These are phyloP conservation scores for Coemansia furcata DNA, from an alignment of 192 early-diverging fungal genomes.

Conservation along the genomic window DNA sequence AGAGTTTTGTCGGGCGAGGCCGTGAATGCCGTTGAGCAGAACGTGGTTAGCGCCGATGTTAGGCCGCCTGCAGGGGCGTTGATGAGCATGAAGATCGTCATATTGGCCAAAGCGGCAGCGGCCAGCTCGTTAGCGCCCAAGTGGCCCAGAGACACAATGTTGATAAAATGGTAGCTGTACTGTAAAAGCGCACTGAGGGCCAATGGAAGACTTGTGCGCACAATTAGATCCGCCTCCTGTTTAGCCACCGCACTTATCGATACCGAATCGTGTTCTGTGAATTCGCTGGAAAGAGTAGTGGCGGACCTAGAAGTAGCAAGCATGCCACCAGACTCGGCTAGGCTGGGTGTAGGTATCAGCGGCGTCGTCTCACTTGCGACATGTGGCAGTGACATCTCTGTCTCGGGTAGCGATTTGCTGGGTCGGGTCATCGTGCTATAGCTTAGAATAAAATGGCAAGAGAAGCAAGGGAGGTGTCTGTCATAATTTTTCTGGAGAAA, in stretches of 20 bases:
- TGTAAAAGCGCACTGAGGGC: conserved; percentile 58
- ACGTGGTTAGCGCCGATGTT: conserved; percentile 70
- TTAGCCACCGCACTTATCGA: conserved; percentile 5
- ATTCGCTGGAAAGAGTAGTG: conserved; percentile 27
- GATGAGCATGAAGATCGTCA: conserved; percentile 67
- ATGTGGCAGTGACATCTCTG: not conserved
- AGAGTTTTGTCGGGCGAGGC: conserved; percentile 61
- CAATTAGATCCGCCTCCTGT: conserved; percentile 10
- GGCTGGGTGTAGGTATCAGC: not conserved
- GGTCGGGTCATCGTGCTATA: not conserved
- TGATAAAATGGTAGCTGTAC: conserved; percentile 61
- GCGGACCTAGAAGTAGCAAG: conserved; percentile 1
- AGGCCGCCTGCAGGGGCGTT: conserved; percentile 67
- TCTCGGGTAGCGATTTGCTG: not conserved
- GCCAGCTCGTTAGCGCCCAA: conserved; percentile 64
- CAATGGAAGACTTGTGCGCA: conserved; percentile 1
- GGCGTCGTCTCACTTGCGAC: not conserved
- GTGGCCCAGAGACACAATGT: conserved; percentile 62
- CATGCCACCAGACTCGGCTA: not conserved
- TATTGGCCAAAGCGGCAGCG: conserved; percentile 65
- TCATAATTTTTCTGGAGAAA: not conserved
- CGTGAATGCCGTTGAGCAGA: conserved; percentile 71
- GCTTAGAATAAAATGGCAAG: not conserved
- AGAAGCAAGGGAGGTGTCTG: not conserved
- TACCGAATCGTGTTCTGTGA: conserved; percentile 17